Percentiles rank a stretch among this genome's conserved stretches.
Conservation (phyloP, 495 filamentous ascomycete genomes). For the Articulospora tetracladia region DNA sequence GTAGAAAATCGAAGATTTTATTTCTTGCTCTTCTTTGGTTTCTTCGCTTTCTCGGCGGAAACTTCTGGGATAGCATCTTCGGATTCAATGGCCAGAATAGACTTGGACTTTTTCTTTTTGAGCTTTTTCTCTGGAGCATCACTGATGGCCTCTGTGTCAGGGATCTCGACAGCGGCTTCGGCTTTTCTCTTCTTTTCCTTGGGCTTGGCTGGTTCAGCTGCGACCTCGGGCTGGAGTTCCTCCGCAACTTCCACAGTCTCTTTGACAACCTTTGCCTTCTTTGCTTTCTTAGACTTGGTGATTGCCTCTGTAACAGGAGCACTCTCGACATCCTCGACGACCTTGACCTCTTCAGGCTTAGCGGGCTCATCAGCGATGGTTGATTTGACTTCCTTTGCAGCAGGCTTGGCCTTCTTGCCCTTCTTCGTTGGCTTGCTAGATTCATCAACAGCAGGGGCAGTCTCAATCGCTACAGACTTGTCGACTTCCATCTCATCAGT, state of each 20-base stretch:
- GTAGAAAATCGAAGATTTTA: slow-evolving; percentile 16
- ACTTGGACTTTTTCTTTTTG: slow-evolving; percentile 4
- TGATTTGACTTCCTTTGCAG: not conserved
- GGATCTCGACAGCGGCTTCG: not conserved
- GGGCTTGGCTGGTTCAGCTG: not conserved
- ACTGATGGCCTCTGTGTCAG: not conserved
- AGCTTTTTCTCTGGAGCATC: slow-evolving; percentile 9
- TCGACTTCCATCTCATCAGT: slow-evolving; percentile 30
- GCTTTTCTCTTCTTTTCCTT: slow-evolving; percentile 10
- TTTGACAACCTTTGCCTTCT: not conserved
- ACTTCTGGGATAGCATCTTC: slow-evolving; percentile 21
- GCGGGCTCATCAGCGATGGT: not conserved
- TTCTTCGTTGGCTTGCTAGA: slow-evolving; percentile 17
- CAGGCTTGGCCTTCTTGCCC: not conserved
- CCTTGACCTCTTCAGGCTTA: not conserved
- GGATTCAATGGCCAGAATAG: slow-evolving; percentile 10
- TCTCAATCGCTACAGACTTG: slow-evolving; percentile 22
- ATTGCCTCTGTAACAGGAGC: not conserved
- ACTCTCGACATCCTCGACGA: not conserved
- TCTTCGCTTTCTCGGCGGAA: slow-evolving; percentile 17
- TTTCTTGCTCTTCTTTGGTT: slow-evolving; percentile 15
- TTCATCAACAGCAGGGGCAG: slow-evolving; percentile 5
- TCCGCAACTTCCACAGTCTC: not conserved
- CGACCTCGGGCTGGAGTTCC: not conserved
- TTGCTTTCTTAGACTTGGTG: slow-evolving; percentile 1